These are phyloP conservation scores for Hypoxylon fuscum DNA, from an alignment of 495 filamentous ascomycete species.

Conservation along the genomic window DNA sequence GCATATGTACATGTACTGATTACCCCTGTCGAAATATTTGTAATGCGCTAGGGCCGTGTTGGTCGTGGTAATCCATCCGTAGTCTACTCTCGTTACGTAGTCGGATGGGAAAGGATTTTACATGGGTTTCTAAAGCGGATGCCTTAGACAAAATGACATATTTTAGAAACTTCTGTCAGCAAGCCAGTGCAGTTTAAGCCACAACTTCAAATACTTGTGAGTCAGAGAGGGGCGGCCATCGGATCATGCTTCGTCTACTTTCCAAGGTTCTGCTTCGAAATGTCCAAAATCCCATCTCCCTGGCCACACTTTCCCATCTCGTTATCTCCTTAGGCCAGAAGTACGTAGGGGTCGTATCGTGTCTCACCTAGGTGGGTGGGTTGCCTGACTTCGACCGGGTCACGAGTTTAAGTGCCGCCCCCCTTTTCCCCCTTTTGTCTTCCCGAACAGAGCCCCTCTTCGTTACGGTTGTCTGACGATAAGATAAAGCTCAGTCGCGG, in stretches of 20 bases:
- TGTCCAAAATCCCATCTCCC: conserved; percentile 32
- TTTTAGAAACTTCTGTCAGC: conserved; percentile 25
- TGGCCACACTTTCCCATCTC: conserved; percentile 38
- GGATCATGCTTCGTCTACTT: conserved; percentile 35
- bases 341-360: conserved; percentile 41
- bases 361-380: conserved; percentile 48
- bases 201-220: conserved; percentile 34
- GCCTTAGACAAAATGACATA: conserved; percentile 37
- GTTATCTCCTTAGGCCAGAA: conserved; percentile 27
- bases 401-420: conserved; percentile 45
- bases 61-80: too few relatives aligned
- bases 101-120: conserved; percentile 14
- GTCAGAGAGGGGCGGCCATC: conserved; percentile 29
- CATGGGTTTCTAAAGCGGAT: conserved; percentile 29
- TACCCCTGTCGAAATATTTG: conserved; percentile 7
- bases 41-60: not conserved
- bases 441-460: conserved; percentile 33
- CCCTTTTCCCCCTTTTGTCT: conserved; percentile 38
- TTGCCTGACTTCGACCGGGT: conserved; percentile 46
- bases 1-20: conserved; percentile 2
- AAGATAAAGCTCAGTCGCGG: conserved; percentile 44
- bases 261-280: conserved; percentile 18
- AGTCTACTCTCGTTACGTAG: too few relatives aligned
- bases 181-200: conserved; percentile 16
- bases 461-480: conserved; percentile 36